Evolutionary conservation across 108 stramenopile species (phyloP).

Genomic region (Skeletonema tropicum): DNA sequence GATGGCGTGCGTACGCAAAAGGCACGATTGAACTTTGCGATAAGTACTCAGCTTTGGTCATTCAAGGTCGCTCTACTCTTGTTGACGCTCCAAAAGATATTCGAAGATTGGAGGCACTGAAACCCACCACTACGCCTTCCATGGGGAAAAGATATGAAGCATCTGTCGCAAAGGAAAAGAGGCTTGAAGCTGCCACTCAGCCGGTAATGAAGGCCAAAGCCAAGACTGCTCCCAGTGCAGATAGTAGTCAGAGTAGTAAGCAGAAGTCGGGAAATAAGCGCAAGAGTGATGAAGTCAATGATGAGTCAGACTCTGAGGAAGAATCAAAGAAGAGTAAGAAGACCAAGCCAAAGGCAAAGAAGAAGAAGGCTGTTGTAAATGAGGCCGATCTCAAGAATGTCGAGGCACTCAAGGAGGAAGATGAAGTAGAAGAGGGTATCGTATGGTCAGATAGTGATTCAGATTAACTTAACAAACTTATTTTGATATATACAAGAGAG

Average conservation of each 20-base stretch:
- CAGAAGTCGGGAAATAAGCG: slow-evolving; percentile 29
- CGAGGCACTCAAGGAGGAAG: slow-evolving; percentile 62
- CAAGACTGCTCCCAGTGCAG: neutral
- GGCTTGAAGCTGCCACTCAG: slow-evolving; percentile 53
- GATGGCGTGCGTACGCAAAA: slow-evolving; percentile 85
- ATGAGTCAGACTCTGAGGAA: slow-evolving; percentile 32
- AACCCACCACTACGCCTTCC: slow-evolving; percentile 59
- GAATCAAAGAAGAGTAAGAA: slow-evolving; percentile 8
- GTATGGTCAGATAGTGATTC: slow-evolving; percentile 79
- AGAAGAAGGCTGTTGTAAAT: slow-evolving; percentile 31
- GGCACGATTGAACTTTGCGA: slow-evolving; percentile 84
- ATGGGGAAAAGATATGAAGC: slow-evolving; percentile 83
- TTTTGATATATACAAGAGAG: neutral
- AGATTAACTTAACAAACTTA: neutral
- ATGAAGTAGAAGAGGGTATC: slow-evolving; percentile 84
- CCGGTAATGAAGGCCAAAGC: slow-evolving; percentile 45
- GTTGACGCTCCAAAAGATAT: slow-evolving; percentile 88
- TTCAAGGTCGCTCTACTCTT: slow-evolving; percentile 60
- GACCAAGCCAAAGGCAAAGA: slow-evolving; percentile 20
- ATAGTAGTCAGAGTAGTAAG: neutral
- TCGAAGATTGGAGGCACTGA: slow-evolving; percentile 76
- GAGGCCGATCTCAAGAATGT: slow-evolving; percentile 52
- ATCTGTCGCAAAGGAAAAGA: slow-evolving; percentile 76
- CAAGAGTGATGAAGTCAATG: slow-evolving; percentile 23
- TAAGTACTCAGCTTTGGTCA: slow-evolving; percentile 59